Base-by-base conservation (phyloP, 2,329 filamentous ascomycete species). In the Cercospora janseana region DNA sequence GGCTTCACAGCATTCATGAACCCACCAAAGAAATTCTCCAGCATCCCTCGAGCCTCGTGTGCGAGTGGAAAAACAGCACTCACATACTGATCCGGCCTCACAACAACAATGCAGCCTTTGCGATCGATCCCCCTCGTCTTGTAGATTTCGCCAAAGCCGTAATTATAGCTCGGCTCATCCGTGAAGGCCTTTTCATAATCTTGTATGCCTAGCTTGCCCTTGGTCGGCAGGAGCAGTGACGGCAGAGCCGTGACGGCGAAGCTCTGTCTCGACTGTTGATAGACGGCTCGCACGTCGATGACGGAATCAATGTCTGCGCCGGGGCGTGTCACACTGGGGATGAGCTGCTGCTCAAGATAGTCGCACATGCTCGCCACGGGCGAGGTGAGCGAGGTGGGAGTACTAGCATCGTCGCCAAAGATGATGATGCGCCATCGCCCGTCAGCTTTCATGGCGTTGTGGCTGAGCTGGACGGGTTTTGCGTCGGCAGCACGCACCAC, bases 1-100 rank as follows among this genome's bases (percentile, higher is more conserved):
- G 21, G 21, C 6, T 6, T 23, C 6, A 40, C 35, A n/a, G 20
- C 20, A 40, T 46, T 53, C 63, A 66, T 57, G 18, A 64, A 63
- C 3, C 58, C 64, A 6, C 35, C 61, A 51, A 69, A 69, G 35
- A 68, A 66, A 2, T 41, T 48, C 41, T 56, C 56, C 45, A 68
- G 31, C 32, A 52, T 32, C 20, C 27, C 53, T 12, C 54, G 41
- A 16, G 48, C 54, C 12, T 57, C 55, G 21, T 58, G 52, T 18
- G 49, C 52, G 21, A 69, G 40, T 8, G 65, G 65, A 44, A 64
- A 40, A 6, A 69, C 60, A 46, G 59, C 63, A 51, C 60, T 62
- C 29, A 87, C 77, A 66, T 88, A 83, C 62, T 85, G 82, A 70
- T 88, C 86, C 2, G 85, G 86, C 41, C 86, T 67, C 2, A 83